These are phyloP conservation scores for Camellia sinensis DNA, from an alignment of 148 eudicot genomes.

Conservation along the genomic window DNA sequence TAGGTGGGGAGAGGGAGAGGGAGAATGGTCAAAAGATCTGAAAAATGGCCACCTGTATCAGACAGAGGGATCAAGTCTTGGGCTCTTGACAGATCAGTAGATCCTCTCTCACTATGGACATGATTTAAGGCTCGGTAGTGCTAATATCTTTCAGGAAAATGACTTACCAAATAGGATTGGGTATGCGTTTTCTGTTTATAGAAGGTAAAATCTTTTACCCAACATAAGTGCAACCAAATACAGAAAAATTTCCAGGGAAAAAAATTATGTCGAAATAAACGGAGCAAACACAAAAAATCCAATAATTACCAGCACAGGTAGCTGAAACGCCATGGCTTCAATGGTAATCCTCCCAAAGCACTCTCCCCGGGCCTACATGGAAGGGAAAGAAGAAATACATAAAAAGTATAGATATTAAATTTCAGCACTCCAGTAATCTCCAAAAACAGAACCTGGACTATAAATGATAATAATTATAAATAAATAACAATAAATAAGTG, in stretches of 20 bases:
- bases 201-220: neutral
- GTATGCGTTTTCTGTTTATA: neutral
- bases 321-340: conserved; percentile 98
- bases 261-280: neutral
- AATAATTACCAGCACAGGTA: conserved; percentile 77
- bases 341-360: conserved; percentile 98
- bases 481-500: neutral
- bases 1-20: neutral
- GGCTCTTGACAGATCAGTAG: neutral
- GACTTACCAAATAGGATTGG: neutral
- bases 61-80: neutral
- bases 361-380: conserved; percentile 78
- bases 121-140: neutral
- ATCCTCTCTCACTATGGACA: neutral
- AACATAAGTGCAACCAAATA: neutral
- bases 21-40: neutral
- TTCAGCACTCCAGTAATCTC: conserved; percentile 17
- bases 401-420: neutral
- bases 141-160: neutral
- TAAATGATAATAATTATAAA: neutral
- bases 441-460: neutral
- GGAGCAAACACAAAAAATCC: neutral
- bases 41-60: neutral
- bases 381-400: neutral
- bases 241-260: neutral